phyloP scores from a whole-genome alignment of 2,329 filamentous ascomycete genomes.

The Phialophora macrospora region DNA sequence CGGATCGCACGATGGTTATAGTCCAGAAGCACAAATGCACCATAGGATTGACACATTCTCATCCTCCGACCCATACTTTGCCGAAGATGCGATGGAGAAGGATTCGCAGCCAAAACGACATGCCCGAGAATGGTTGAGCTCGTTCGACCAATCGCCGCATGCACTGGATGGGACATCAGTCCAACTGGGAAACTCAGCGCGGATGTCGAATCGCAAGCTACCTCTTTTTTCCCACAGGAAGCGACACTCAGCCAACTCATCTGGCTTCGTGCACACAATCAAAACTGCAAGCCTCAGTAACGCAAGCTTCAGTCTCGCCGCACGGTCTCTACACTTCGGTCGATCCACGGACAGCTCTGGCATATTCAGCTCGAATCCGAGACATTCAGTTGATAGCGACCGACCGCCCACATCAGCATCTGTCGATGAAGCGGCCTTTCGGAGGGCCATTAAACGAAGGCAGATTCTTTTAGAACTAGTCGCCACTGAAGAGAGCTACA shows the following conservation, averaged over 20 bases:
- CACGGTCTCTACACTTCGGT: constrained; percentile 64
- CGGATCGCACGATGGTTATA: neutral
- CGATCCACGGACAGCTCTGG: constrained; percentile 67
- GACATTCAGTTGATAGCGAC: constrained; percentile 65
- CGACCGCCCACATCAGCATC: constrained; percentile 51
- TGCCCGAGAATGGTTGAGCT: constrained; percentile 12
- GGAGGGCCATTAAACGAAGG: constrained; percentile 74
- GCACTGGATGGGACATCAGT: constrained; percentile 4
- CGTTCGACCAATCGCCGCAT: constrained; percentile 1
- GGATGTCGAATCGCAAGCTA: neutral
- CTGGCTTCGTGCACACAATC: constrained; percentile 77
- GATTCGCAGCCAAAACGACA: neutral
- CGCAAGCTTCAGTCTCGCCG: constrained; percentile 70
- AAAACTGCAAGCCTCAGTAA: constrained; percentile 82
- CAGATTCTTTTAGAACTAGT: constrained; percentile 85
- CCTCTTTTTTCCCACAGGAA: constrained; percentile 43
- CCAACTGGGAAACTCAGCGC: neutral
- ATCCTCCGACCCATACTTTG: constrained; percentile 1
- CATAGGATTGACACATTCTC: constrained; percentile 4
- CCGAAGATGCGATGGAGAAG: neutral
- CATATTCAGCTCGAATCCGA: constrained; percentile 63
- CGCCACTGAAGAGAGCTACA: constrained; percentile 83
- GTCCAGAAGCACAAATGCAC: neutral
- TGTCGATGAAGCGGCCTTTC: constrained; percentile 71
- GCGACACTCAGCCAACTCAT: constrained; percentile 74